Base-by-base conservation (phyloP, 345 rosid species). In the Salix exigua region DNA sequence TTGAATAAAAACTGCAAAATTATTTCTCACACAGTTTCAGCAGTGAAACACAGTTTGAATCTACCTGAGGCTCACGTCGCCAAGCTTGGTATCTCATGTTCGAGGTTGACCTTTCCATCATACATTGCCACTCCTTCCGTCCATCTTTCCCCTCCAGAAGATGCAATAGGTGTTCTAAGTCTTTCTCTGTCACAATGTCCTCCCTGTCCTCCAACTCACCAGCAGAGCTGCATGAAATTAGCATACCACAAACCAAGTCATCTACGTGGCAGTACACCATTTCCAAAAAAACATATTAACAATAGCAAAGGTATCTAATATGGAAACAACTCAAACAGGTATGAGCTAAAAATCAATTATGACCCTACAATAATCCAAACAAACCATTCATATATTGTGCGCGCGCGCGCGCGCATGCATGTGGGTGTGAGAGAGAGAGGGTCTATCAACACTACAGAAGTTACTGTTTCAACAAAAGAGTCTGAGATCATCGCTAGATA, bases 61-160 rank as follows among this genome's bases (percentile, higher is more conserved):
- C 65, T 85, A 95, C 97, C 93, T 86, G 88, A 55, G 98, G 96
- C 74, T 96, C 99, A 76, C 87, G 90, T 19, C 92, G 92, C 97
- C 97, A 96, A 68, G 97, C 98, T 78, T 91, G 93, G 75, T 91
- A 96, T 67, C 86, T 75, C 92, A 96, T 85, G 79, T 91, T 93
- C 1, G 96, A 88, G 40, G 94, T 90, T 78, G 90, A 83, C 65
- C 81, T 88, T 72, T 91, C 94, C 99, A 96, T 93, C 88, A 96
- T 81, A 75, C 72, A 78, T 82, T 93, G 99, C 98, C 99, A 96
- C 63, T 93, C 97, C 79, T 83, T 81, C 69, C 85, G 89, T 25
- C 87, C 88, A 78, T 86, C 91, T 66, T 79, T 89, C 46, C 84
- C 87, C 84, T 92, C 92, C 74, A 93, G 88, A 68, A 93, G 85